phyloP scores from a whole-genome alignment of 306 rosid genomes.

The Pueraria montana region DNA sequence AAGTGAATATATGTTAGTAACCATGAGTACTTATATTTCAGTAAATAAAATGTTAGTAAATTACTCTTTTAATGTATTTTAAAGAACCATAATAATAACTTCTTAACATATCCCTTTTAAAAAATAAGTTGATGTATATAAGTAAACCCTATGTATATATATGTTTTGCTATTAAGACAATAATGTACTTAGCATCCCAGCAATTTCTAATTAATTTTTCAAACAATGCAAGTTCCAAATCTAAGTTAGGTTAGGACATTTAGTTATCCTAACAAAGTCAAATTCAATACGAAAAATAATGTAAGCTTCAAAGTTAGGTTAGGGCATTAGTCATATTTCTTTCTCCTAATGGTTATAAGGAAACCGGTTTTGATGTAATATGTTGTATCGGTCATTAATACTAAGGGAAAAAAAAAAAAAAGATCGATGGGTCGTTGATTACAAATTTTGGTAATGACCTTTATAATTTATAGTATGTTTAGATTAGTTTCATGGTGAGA shows the following conservation, averaged over 20 bases:
- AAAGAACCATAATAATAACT: no score
- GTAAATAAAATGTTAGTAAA: no score
- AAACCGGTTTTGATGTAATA: background rate
- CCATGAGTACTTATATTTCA: no score
- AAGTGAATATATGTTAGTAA: no score
- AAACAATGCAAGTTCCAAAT: background rate
- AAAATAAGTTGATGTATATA: background rate
- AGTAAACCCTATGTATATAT: background rate
- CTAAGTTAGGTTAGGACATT: background rate
- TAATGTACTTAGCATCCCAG: slow-evolving; percentile 21
- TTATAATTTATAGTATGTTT: no score
- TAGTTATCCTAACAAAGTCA: background rate
- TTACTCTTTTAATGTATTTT: no score
- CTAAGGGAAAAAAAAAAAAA: no score
- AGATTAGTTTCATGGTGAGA: no score
- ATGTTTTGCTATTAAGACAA: background rate
- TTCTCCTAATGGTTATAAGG: background rate
- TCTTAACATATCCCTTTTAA: no score
- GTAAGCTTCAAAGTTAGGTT: background rate
- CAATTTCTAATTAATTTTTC: background rate
- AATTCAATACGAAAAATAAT: background rate
- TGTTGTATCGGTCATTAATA: background rate
- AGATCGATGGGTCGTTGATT: no score
- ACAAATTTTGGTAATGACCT: no score
- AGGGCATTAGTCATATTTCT: background rate